Base-by-base conservation (phyloP, 176 grass and related monocot species). In the Pharus latifolius region DNA sequence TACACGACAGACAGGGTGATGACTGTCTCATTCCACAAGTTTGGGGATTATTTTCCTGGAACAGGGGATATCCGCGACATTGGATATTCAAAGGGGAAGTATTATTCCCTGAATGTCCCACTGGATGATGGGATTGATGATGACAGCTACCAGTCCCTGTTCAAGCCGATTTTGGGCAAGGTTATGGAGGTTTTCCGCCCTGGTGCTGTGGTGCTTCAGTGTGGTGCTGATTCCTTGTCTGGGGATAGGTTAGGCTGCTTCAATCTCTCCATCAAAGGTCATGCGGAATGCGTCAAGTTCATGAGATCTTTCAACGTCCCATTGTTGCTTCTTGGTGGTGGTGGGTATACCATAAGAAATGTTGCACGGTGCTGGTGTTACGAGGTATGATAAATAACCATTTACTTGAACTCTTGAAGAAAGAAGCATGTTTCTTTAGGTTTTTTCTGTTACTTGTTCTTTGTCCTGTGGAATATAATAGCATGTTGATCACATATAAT, bases 281-380 rank as follows among this genome's bases (percentile, higher is more conserved):
- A 96, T 76, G 92, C 82, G 1, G 88, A 96, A 72, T 96, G 92
- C 19, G 88, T 96, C 5, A 89, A 76, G 47, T 96, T 82, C 85
- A 96, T 96, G 92, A 91, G 88, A 32, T 92, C 92, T 53, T 96
- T 96, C 81, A 96, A 96, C 33, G 92, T 96, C 57, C 92, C 92
- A 29, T 44, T 96, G 62, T 46, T 96, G 61, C 83, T 96, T 53
- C 88, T 96, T 31, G 92, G 92, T 44, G 92, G 92, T 68, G 92
- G 88, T 68, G 92, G 92, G 40, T 96, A 96, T 78, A 96, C 92
- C 34, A 89, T 96, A 57, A 81, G 92, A 74, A 96, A 96, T 92
- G 92, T 96, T 40, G 85, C 92, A 34, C 82, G 92, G 3, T 92
- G 92, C 46, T 96, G 92, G 92, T 96, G 92, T 37, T 92, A 96